Conservation (phyloP, 176 grass and related monocot species). For the Aegilops longissima region DNA sequence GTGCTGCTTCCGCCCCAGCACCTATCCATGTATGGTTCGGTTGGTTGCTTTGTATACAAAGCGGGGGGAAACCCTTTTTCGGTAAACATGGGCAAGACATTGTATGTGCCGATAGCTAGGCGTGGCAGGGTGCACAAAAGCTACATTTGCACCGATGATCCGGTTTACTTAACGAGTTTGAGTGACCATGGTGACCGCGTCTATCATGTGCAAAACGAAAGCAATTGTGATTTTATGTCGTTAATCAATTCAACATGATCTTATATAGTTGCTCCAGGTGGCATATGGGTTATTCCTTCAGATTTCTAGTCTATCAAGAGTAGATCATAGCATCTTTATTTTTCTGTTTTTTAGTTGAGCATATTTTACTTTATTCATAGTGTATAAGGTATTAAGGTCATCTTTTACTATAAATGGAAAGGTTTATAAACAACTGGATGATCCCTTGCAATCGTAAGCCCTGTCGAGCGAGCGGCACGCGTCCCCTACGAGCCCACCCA, state of each 20-base stretch:
- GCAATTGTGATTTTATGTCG: background rate
- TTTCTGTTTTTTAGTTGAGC: background rate
- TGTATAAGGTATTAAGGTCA: background rate
- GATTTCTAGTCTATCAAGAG: background rate
- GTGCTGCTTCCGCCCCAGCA: too few species aligned
- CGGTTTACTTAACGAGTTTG: background rate
- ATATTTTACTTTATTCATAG: background rate
- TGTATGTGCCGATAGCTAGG: background rate
- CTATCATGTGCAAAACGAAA: too few species aligned
- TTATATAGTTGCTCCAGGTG: background rate
- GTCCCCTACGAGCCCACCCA: too few species aligned
- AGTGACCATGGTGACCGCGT: background rate
- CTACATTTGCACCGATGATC: background rate
- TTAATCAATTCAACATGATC: background rate
- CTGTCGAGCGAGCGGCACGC: too few species aligned
- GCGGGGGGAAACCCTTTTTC: too few species aligned
- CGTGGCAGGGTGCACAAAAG: background rate
- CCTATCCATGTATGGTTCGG: too few species aligned
- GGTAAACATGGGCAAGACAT: too few species aligned
- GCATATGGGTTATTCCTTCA: background rate
- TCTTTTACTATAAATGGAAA: background rate
- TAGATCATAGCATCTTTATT: background rate
- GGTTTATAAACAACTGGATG: too few species aligned
- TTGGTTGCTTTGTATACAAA: too few species aligned
- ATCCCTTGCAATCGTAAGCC: too few species aligned